Percentiles rank a stretch among this genome's conserved stretches.
These are phyloP conservation scores for Cladobotryum protrusum DNA, from an alignment of 2,329 filamentous ascomycete species.

Conservation along the genomic window DNA sequence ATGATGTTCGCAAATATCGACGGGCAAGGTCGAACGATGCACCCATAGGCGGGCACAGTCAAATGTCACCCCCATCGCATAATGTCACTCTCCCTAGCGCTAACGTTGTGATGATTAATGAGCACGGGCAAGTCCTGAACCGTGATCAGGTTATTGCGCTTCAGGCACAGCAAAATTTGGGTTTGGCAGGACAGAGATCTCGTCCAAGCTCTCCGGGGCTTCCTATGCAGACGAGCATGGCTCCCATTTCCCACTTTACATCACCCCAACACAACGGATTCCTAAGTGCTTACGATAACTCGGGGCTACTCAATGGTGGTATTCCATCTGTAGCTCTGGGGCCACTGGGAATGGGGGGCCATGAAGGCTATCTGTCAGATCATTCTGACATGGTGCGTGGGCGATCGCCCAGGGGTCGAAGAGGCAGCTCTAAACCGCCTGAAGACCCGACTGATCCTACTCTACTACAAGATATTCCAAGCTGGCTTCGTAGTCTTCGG, in stretches of 20 bases:
- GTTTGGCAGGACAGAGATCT: constrained; percentile 66
- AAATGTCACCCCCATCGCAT: constrained; percentile 61
- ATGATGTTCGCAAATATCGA: constrained; percentile 95
- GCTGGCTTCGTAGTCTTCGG: constrained; percentile 88
- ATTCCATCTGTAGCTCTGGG: constrained; percentile 66
- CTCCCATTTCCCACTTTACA: constrained; percentile 63
- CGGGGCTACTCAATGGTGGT: constrained; percentile 63
- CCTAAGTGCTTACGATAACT: constrained; percentile 78
- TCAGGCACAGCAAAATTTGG: constrained; percentile 60
- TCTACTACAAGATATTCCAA: constrained; percentile 89
- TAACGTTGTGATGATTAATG: constrained; percentile 90
- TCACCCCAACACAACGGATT: constrained; percentile 95
- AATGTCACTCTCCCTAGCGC: constrained; percentile 58
- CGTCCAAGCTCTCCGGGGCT: constrained; percentile 86
- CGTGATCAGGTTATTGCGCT: constrained; percentile 79
- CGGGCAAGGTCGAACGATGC: constrained; percentile 85
- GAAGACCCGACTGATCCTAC: constrained; percentile 92
- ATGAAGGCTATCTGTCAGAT: constrained; percentile 87
- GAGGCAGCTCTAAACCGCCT: constrained; percentile 93
- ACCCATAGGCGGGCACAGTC: constrained; percentile 52
- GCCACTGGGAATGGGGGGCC: constrained; percentile 62
- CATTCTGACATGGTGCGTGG: constrained; percentile 88
- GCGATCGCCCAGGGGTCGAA: constrained; percentile 82
- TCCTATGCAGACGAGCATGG: constrained; percentile 64
- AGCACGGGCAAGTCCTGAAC: constrained; percentile 80